Conservation (phyloP, 345 rosid genomes). For the Xanthoceras sorbifolium region DNA sequence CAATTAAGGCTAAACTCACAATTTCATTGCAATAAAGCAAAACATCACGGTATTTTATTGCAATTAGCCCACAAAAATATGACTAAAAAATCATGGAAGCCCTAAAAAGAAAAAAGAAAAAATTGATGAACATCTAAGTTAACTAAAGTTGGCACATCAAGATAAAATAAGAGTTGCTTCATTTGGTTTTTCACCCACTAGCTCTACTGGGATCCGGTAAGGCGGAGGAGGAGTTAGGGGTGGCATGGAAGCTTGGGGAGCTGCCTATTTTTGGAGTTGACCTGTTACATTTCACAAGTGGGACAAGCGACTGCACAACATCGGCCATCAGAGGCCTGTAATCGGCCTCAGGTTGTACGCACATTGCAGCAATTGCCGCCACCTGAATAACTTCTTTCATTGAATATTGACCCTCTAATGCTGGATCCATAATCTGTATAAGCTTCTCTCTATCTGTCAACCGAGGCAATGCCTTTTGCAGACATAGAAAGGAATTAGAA, state of each 20-base stretch:
- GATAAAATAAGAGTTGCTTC: constrained; percentile 3
- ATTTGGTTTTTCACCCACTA: constrained; percentile 26
- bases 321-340: constrained; percentile 97
- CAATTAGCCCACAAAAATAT: no score
- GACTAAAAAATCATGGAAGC: neutral
- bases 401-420: constrained; percentile 74
- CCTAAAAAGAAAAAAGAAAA: neutral
- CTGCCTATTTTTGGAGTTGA: constrained; percentile 53
- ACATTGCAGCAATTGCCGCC: constrained; percentile 96
- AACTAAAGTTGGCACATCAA: neutral
- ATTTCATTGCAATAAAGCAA: no score
- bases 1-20: no score
- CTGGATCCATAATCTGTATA: constrained; percentile 83
- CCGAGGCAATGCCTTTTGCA: constrained; percentile 66
- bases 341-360: constrained; percentile 87
- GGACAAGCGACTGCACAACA: constrained; percentile 84
- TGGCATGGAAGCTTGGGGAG: constrained; percentile 51
- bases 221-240: constrained; percentile 50
- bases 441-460: constrained; percentile 84
- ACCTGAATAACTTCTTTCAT: constrained; percentile 86
- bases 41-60: no score
- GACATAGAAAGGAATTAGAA: neutral
- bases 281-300: constrained; percentile 66
- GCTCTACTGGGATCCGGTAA: constrained; percentile 39
- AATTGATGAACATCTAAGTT: neutral